These are phyloP conservation scores for Cyclotella sp. DNA, from an alignment of 108 stramenopile species.

Conservation along the genomic window DNA sequence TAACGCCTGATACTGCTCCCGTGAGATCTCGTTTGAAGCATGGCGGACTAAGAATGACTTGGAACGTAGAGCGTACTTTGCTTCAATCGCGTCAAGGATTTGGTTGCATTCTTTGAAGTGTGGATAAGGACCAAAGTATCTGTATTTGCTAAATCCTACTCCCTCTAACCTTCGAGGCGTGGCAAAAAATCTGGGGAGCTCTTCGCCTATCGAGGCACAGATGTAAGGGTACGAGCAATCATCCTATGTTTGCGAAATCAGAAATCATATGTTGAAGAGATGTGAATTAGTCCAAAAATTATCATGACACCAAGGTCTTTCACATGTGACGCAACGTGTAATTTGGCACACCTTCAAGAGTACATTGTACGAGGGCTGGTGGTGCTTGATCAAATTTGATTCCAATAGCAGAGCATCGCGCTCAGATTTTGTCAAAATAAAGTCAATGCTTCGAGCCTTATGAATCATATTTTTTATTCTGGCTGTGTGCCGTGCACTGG, in stretches of 20 bases:
- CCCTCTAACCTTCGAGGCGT: conserved; percentile 42
- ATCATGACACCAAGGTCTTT: no score
- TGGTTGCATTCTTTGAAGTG: conserved; percentile 51
- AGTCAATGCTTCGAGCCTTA: conserved; percentile 60
- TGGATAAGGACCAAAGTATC: conserved; percentile 78
- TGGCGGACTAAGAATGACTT: background rate
- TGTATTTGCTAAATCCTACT: conserved; percentile 33
- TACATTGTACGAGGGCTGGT: conserved; percentile 74
- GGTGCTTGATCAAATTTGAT: conserved; percentile 72
- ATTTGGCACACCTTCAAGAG: conserved; percentile 48
- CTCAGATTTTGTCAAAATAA: conserved; percentile 63
- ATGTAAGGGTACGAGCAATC: conserved; percentile 77
- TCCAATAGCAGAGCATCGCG: conserved; percentile 78
- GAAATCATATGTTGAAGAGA: no score
- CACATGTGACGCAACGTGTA: no score
- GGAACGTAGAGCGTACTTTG: background rate
- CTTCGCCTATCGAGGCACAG: conserved; percentile 67
- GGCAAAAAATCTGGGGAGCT: conserved; percentile 52
- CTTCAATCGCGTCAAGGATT: conserved; percentile 44
- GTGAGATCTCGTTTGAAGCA: background rate
- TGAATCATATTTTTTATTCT: conserved; percentile 65
- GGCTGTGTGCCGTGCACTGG: conserved; percentile 53
- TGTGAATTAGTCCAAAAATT: no score
- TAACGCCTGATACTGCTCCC: background rate
- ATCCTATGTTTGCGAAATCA: conserved; percentile 46